Conservation (phyloP, 805 yeast species). For the Candida caryicola region DNA sequence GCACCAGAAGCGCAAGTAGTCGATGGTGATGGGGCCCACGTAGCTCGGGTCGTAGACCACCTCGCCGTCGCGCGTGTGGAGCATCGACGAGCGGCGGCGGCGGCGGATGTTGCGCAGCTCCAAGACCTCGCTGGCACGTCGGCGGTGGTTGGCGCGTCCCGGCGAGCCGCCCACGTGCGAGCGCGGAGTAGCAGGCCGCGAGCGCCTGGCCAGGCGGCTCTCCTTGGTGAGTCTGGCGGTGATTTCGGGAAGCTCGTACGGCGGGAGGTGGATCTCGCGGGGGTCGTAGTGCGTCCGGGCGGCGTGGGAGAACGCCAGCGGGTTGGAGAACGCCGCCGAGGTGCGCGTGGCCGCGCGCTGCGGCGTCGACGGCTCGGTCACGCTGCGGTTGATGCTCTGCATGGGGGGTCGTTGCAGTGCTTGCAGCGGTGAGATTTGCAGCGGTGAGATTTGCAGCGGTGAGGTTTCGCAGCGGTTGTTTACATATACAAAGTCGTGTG, state of each 20-base stretch:
- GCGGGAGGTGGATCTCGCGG: slow-evolving; percentile 19
- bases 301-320: slow-evolving; percentile 3
- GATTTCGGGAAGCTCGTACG: slow-evolving; percentile 19
- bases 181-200: neutral
- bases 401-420: too few species aligned
- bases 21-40: slow-evolving; percentile 36
- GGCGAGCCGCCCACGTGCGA: neutral
- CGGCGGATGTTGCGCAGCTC: slow-evolving; percentile 7
- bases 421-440: too few species aligned
- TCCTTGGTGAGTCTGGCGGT: slow-evolving; percentile 9
- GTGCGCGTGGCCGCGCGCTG: slow-evolving; percentile 4
- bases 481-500: neutral
- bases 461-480: neutral
- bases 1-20: slow-evolving; percentile 35
- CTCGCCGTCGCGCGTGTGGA: slow-evolving; percentile 21
- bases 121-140: slow-evolving; percentile 9
- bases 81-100: slow-evolving; percentile 28
- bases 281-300: slow-evolving; percentile 10
- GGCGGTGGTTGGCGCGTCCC: neutral
- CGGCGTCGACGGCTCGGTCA: slow-evolving; percentile 21
- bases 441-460: too few species aligned
- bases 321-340: slow-evolving; percentile 4
- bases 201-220: neutral
- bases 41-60: slow-evolving; percentile 28
- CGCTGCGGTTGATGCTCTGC: neutral